Conservation (phyloP, 2,329 filamentous ascomycete genomes). For the Rachicladosporium sp. region DNA sequence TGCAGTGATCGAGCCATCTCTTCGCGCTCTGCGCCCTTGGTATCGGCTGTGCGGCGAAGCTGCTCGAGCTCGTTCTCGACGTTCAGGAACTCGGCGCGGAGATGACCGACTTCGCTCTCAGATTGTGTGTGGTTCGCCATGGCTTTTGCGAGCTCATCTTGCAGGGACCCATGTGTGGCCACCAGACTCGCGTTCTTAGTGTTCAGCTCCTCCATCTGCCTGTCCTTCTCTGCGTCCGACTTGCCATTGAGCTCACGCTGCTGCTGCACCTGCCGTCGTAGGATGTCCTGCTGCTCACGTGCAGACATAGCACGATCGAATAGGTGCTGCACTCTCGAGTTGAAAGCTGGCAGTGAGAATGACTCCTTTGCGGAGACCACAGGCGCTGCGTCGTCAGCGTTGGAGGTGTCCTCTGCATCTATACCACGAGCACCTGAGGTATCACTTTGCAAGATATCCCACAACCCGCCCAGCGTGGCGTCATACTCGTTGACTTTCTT, state of each 20-base stretch:
- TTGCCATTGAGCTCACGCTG: conserved; percentile 86
- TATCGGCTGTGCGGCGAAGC: conserved; percentile 18
- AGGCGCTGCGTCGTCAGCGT: conserved; percentile 16
- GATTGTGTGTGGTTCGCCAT: conserved; percentile 17
- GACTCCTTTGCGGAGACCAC: conserved; percentile 5
- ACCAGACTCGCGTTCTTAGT: conserved; percentile 16
- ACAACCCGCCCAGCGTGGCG: conserved; percentile 37
- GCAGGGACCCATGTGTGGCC: conserved; percentile 14
- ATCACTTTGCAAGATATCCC: conserved; percentile 38
- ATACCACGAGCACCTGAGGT: conserved; percentile 26
- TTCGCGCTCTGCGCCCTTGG: conserved; percentile 18
- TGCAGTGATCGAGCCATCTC: conserved; percentile 12
- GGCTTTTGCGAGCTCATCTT: conserved; percentile 18
- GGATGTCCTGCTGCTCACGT: conserved; percentile 76
- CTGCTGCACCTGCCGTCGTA: conserved; percentile 87
- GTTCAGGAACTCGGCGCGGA: conserved; percentile 28
- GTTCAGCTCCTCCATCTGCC: conserved; percentile 20
- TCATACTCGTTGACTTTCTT: conserved; percentile 45
- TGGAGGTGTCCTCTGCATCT: conserved; percentile 5
- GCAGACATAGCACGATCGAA: conserved; percentile 65
- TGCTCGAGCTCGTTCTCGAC: conserved; percentile 26
- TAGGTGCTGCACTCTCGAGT: conserved; percentile 64
- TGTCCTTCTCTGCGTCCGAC: conserved; percentile 50
- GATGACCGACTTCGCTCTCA: conserved; percentile 18
- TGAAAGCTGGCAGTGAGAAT: conserved; percentile 67